Conservation (phyloP, 805 yeast species). For the Teunomyces funiuensis region DNA sequence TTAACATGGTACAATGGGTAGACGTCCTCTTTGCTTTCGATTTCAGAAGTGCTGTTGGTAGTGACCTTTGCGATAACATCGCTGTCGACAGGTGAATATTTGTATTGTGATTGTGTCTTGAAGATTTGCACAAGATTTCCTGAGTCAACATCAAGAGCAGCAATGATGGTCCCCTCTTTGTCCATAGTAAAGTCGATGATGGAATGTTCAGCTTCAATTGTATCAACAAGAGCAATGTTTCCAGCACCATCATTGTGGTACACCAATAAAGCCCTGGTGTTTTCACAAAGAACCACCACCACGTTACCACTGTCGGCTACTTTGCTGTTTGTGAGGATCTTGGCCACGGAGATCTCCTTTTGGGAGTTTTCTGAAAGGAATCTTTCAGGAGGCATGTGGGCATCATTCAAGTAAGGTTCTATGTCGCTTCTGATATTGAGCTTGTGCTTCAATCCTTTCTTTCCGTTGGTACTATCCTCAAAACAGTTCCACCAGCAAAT, state of each 20-base stretch:
- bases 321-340: constrained; percentile 33
- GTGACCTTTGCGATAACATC: constrained; percentile 23
- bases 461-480: constrained; percentile 22
- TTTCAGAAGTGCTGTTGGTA: constrained; percentile 29
- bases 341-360: constrained; percentile 54
- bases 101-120: constrained; percentile 14
- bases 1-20: constrained; percentile 51
- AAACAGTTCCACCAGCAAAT: constrained; percentile 81
- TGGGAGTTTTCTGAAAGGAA: constrained; percentile 53
- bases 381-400: constrained; percentile 64
- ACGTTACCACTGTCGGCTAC: constrained; percentile 19
- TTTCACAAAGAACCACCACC: constrained; percentile 50
- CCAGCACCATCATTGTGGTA: constrained; percentile 30
- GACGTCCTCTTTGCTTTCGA: constrained; percentile 35
- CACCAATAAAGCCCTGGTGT: constrained; percentile 46
- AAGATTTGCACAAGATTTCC: constrained; percentile 19
- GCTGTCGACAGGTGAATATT: constrained; percentile 5
- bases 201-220: constrained; percentile 23
- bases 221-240: constrained; percentile 28
- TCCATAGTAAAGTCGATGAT: constrained; percentile 30
- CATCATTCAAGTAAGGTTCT: constrained; percentile 46
- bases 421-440: constrained; percentile 47
- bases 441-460: constrained; percentile 37
- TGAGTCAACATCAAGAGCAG: constrained; percentile 32
- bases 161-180: constrained; percentile 19